Percentiles rank a stretch among this genome's conserved stretches.
phyloP scores from a whole-genome alignment of 805 yeast genomes.

The Blastobotrys parvus region DNA sequence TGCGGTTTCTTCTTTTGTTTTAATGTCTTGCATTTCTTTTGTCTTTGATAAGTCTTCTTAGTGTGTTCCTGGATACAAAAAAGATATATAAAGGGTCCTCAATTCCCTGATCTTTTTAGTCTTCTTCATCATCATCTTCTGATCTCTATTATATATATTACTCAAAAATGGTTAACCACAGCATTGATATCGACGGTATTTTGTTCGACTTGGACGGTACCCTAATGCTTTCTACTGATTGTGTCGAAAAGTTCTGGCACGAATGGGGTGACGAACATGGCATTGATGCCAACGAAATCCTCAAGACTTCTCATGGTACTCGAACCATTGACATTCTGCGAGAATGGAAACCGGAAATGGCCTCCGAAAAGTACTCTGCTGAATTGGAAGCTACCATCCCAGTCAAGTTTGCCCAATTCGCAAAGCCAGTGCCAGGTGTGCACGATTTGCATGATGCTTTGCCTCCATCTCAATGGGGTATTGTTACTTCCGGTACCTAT shows the following conservation, averaged over 20 bases:
- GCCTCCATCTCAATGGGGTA: constrained; percentile 58
- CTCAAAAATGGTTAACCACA: constrained; percentile 3
- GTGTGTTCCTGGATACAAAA: no score
- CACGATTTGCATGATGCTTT: constrained; percentile 37
- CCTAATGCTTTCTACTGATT: constrained; percentile 71
- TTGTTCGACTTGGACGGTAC: constrained; percentile 87
- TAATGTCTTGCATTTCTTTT: no score
- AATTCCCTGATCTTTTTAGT: not conserved
- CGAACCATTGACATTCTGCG: constrained; percentile 73
- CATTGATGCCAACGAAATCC: constrained; percentile 61
- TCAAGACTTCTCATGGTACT: constrained; percentile 72
- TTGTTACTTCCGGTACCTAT: constrained; percentile 77
- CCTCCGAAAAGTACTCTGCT: constrained; percentile 54
- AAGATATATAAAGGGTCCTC: constrained; percentile 1
- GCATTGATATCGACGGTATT: constrained; percentile 35
- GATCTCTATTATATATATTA: not conserved
- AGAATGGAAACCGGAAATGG: constrained; percentile 68
- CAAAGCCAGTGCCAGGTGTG: constrained; percentile 71
- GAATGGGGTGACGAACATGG: constrained; percentile 60
- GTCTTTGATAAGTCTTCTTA: no score
- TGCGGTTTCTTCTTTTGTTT: no score
- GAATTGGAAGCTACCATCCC: constrained; percentile 64
- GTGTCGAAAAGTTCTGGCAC: constrained; percentile 78
- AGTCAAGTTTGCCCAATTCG: constrained; percentile 61
- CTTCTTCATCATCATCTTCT: not conserved